Evolutionary conservation across 768 basidiomycete species (phyloP), one percentile per base, ranked within the genome.

Genomic region (Serpula lacrymans): DNA sequence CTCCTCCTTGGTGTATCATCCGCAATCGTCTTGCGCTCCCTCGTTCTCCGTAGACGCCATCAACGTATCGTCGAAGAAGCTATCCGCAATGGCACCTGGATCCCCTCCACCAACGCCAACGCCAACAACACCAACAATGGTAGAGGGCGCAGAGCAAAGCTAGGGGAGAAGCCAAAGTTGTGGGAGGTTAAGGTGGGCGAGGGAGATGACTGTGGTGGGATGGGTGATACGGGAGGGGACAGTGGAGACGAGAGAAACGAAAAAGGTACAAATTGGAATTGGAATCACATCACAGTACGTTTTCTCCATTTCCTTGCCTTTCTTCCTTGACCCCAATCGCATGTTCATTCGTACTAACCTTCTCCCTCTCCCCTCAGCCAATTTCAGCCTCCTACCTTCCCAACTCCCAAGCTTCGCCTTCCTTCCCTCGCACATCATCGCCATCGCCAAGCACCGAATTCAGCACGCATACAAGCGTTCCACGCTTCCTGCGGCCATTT

Each of bases 1-100:
- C 74, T 84, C 16, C 74, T 86, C 14, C 71, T 85, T 17, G 67
- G 70, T 28, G 76, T 86, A n/a, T 82, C 81, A 7, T 74, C 74
- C 2, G 80, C 80, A 10, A 82, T 85, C 53, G 74, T 85, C 45
- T 48, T 75, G 33, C 79, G 84, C 25, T 83, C 80, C 16, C 70
- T 83, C 43, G 46, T 84, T 28, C 67, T 84, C n/a, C 72, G 84
- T 3, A 62, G 80, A 11, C 72, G 84, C 3, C 78, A 80, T 42
- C 71, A 76, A 13, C 70, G 68, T 5, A 55, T 79, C 51, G 64
- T 83, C 23, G 79, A 76, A 38, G 79, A 83, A 45, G 81, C 80
- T 13, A 82, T 83, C 47, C 66, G 72, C 17, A 77, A 79, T 43
- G 82, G 82, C 7, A 79, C 80, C 6, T 82, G 77, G 73, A 45